A percentile compares a stretch with the other conserved stretches of the same genome.
phyloP scores from a whole-genome alignment of 768 basidiomycete genomes.

The Sarcomyxa edulis region DNA sequence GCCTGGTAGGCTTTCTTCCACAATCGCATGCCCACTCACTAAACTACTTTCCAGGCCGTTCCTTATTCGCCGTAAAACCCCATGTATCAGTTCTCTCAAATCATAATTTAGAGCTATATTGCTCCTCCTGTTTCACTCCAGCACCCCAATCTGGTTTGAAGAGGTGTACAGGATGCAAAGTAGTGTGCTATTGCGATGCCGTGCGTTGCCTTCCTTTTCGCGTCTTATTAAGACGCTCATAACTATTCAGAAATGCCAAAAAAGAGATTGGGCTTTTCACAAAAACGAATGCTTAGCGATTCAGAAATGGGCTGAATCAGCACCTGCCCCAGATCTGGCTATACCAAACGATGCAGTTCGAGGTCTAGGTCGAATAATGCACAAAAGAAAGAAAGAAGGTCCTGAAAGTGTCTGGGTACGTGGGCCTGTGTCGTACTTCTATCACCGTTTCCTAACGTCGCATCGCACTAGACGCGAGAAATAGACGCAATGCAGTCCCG shows the following conservation, averaged over 20 bases:
- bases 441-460: not conserved
- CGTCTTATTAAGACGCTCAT: not conserved
- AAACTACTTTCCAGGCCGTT: conserved; percentile 39
- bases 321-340: conserved; percentile 38
- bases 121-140: conserved; percentile 59
- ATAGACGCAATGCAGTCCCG: conserved; percentile 74
- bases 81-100: conserved; percentile 63
- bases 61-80: conserved; percentile 53
- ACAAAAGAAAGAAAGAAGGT: conserved; percentile 55
- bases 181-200: conserved; percentile 68
- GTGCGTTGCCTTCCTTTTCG: conserved; percentile 36
- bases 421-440: conserved; percentile 5
- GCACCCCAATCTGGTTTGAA: conserved; percentile 37
- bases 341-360: conserved; percentile 77
- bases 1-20: conserved; percentile 27
- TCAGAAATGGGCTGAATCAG: conserved; percentile 46
- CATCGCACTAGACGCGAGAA: conserved; percentile 44
- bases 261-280: conserved; percentile 67
- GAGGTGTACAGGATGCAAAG: conserved; percentile 71
- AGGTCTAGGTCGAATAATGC: conserved; percentile 72
- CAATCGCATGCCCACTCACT: not conserved
- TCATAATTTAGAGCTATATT: conserved; percentile 52
- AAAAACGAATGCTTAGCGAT: conserved; percentile 76
- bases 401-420: conserved; percentile 53
- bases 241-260: conserved; percentile 57